Percentiles rank a stretch among this genome's conserved stretches.
Conservation (phyloP, 1,284 basidiomycete species). For the Puccinia novopanici region DNA sequence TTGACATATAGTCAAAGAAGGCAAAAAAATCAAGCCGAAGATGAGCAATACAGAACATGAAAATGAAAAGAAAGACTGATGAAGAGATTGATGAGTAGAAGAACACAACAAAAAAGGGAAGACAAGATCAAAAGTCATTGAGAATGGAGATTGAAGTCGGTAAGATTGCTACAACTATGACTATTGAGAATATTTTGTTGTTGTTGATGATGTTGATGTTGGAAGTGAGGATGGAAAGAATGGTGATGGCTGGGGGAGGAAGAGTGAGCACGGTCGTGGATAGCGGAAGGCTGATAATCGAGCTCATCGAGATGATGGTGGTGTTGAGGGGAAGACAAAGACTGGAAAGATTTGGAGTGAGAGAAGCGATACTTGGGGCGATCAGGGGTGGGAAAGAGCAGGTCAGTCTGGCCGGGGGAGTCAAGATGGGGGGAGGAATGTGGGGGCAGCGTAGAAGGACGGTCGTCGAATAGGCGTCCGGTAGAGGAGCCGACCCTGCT, state of each 20-base stretch:
- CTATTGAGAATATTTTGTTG: not conserved
- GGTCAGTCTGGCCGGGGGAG: not conserved
- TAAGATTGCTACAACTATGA: slow-evolving; percentile 19
- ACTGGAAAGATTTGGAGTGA: slow-evolving; percentile 38
- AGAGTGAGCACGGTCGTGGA: not conserved
- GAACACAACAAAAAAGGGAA: not conserved
- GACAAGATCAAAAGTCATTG: not conserved
- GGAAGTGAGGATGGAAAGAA: not conserved
- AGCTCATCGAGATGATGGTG: not conserved
- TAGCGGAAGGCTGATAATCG: not conserved
- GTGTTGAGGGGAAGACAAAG: not conserved
- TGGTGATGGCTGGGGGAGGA: not conserved
- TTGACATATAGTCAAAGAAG: too few species aligned
- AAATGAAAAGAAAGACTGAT: not conserved
- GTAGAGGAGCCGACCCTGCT: slow-evolving; percentile 20
- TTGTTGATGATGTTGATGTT: not conserved
- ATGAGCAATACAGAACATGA: too few species aligned
- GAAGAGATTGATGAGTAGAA: too few species aligned
- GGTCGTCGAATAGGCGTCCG: slow-evolving; percentile 20
- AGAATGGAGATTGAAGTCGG: not conserved
- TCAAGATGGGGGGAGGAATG: not conserved
- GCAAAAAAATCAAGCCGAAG: too few species aligned
- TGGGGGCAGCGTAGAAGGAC: not conserved
- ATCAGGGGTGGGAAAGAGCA: slow-evolving; percentile 4
- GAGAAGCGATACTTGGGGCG: slow-evolving; percentile 23